Base-by-base conservation (phyloP, 164 flowering plant species). In the Annona squamosa region DNA sequence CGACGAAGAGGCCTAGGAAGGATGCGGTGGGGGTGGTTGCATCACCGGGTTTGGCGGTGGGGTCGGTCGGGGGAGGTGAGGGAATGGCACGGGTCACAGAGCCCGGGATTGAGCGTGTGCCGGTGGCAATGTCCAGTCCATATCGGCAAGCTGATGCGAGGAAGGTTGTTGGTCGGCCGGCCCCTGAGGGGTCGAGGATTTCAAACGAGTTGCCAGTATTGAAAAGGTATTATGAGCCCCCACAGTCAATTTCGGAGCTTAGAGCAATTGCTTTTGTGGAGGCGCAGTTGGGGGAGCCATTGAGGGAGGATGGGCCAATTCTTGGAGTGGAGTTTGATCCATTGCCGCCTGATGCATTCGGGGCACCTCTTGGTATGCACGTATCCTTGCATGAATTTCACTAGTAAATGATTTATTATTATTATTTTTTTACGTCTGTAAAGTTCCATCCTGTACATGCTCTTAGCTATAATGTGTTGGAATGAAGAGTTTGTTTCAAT, bases 241-340 rank as follows among this genome's bases (percentile, higher is more conserved):
- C 87, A 0, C 84, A 85, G 79, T 73, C 87, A 2, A 71, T 85
- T 6, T 73, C 75, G 3, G 97, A 94, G 84, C 79, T 77, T 45
- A 75, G 93, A 41, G 96, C 94, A 1, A 84, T 94, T 82, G 84
- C 89, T 9, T 87, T 82, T 79, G 94, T 94, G 75, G 98, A 94
- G 81, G 85, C 90, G 0, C 98, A 94, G 82, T 79, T 94, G 64
- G 98, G 96, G 65, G 94, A 88, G 82, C 82, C 85, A 5, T 70
- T 90, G 79, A 85, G 93, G 74, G 94, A 90, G 67, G 97, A 94
- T 75, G 97, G 98, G 13, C 98, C 98, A 0, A 84, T 90, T 73
- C 90, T 94, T 18, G 98, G 98, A 48, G 86, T 94, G 87, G 97
- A 91, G 82, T 94, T 94, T 80, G 97, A 92, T 80, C 89, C 92